These are phyloP conservation scores for Mucor circinelloides DNA, from an alignment of 371 early-diverging fungal genomes.

Conservation along the genomic window DNA sequence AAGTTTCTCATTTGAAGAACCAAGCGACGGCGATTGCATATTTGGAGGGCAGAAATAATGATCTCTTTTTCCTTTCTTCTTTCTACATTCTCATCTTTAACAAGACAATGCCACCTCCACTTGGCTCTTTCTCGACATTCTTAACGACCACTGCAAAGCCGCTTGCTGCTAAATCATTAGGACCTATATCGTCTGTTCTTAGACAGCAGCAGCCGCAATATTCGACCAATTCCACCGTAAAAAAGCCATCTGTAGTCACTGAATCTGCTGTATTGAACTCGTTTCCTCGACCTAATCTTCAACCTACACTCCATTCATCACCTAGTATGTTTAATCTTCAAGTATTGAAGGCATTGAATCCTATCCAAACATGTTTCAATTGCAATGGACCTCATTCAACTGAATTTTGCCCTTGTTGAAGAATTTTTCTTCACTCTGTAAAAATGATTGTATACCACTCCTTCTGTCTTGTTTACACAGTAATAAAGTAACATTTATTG, in stretches of 20 bases:
- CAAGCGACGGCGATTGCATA: too few species aligned
- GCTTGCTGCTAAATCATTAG: slow-evolving; percentile 11
- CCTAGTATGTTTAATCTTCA: slow-evolving; percentile 13
- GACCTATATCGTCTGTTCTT: slow-evolving; percentile 20
- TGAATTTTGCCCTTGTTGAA: slow-evolving; percentile 52
- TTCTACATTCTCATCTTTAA: too few species aligned
- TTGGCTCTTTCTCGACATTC: slow-evolving; percentile 17
- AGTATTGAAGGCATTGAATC: slow-evolving; percentile 5
- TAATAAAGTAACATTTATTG: not conserved
- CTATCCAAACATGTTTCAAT: slow-evolving; percentile 33
- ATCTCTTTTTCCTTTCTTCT: too few species aligned
- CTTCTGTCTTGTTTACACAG: not conserved
- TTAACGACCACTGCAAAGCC: slow-evolving; percentile 10
- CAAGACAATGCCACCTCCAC: slow-evolving; percentile 7
- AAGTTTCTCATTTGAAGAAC: too few species aligned
- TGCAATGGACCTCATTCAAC: slow-evolving; percentile 53
- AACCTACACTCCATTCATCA: slow-evolving; percentile 20
- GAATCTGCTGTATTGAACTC: slow-evolving; percentile 25
- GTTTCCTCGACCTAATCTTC: slow-evolving; percentile 31
- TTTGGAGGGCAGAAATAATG: too few species aligned
- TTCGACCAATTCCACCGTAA: not conserved
- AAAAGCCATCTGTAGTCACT: slow-evolving; percentile 10
- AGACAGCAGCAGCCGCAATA: slow-evolving; percentile 14
- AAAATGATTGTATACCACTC: not conserved
- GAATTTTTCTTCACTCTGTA: not conserved